phyloP scores from a whole-genome alignment of 805 yeast genomes.

The Helenozyma rhizophorensis region DNA sequence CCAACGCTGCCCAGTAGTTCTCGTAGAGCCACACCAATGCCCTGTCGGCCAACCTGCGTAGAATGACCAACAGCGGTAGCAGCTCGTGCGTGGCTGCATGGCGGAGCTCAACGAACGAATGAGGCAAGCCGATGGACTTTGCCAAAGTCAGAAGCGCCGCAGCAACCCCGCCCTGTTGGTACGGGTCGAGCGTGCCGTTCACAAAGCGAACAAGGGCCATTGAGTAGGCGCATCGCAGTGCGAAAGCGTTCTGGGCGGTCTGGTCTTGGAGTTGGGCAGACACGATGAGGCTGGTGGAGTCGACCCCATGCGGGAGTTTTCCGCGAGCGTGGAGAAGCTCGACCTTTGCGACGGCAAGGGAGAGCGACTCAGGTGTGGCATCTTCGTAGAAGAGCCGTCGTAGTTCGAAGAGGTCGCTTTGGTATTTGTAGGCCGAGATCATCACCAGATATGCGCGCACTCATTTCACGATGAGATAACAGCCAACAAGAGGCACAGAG shows the following conservation, averaged over 20 bases:
- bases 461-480: too few species aligned
- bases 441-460: too few species aligned
- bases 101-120: slow-evolving; percentile 81
- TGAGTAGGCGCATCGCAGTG: slow-evolving; percentile 52
- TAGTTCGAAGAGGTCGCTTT: slow-evolving; percentile 7
- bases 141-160: slow-evolving; percentile 78
- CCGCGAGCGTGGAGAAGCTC: slow-evolving; percentile 57
- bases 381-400: slow-evolving; percentile 6
- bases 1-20: slow-evolving; percentile 58
- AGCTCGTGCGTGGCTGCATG: slow-evolving; percentile 90
- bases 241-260: slow-evolving; percentile 19
- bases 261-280: slow-evolving; percentile 44
- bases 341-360: slow-evolving; percentile 26
- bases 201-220: slow-evolving; percentile 82
- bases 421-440: slow-evolving; percentile 9
- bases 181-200: slow-evolving; percentile 85
- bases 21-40: slow-evolving; percentile 75
- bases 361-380: not conserved
- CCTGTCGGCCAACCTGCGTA: slow-evolving; percentile 53
- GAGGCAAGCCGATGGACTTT: slow-evolving; percentile 60
- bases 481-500: too few species aligned
- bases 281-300: slow-evolving; percentile 56
- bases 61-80: slow-evolving; percentile 64
- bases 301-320: slow-evolving; percentile 67
- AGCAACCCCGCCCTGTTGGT: slow-evolving; percentile 74